Percentiles rank a stretch among this genome's conserved stretches.
Conservation (phyloP, 192 early-diverging fungal genomes). For the Allomyces javanicus region DNA sequence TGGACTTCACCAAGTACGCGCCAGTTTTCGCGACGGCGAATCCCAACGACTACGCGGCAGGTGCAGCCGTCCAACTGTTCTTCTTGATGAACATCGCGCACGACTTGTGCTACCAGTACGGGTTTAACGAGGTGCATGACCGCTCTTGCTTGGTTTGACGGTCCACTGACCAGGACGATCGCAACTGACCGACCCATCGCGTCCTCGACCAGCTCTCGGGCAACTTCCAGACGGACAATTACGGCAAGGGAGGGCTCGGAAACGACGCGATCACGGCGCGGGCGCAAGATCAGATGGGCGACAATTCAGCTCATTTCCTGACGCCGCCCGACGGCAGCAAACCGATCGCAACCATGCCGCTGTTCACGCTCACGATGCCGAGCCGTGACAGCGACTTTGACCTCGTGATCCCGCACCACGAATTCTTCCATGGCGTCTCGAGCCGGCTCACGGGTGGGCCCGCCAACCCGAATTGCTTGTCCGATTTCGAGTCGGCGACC, state of each 20-base stretch:
- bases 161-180: too few relatives aligned
- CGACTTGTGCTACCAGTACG: constrained; percentile 72
- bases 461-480: constrained; percentile 68
- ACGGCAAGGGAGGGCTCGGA: constrained; percentile 46
- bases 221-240: constrained; percentile 86
- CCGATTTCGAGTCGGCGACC: constrained; percentile 64
- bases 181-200: too few relatives aligned
- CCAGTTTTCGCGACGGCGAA: constrained; percentile 32
- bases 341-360: constrained; percentile 83
- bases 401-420: constrained; percentile 79
- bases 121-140: constrained; percentile 73
- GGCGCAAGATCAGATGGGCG: constrained; percentile 75
- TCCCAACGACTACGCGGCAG: constrained; percentile 54
- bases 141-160: too few relatives aligned
- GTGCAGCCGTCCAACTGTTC: constrained; percentile 36
- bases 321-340: constrained; percentile 86
- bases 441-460: constrained; percentile 70
- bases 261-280: constrained; percentile 72
- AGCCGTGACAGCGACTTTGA: constrained; percentile 72
- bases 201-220: constrained; percentile 15
- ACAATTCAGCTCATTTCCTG: constrained; percentile 85
- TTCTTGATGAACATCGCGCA: constrained; percentile 52
- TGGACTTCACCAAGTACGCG: constrained; percentile 13
- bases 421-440: constrained; percentile 82
- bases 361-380: constrained; percentile 56